Conservation (phyloP, 257 asterid species). For the Solanum medicagineum region DNA sequence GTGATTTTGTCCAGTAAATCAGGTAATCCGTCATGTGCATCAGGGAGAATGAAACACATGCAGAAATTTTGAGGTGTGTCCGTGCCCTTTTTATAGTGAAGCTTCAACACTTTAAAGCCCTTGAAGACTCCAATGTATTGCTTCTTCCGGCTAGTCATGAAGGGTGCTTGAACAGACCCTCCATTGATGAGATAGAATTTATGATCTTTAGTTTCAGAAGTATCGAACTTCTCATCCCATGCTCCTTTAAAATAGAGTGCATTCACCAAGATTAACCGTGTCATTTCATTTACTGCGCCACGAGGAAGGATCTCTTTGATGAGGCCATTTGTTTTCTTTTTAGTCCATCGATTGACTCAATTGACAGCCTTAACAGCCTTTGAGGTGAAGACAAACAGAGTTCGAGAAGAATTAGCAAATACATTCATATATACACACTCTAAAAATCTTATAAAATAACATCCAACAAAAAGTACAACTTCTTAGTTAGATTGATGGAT, state of each 20-base stretch:
- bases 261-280: conserved; percentile 18
- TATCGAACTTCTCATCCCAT: conserved; percentile 15
- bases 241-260: conserved; percentile 22
- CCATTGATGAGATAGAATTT: conserved; percentile 13
- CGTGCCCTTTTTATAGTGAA: conserved; percentile 11
- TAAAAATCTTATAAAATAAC: neutral
- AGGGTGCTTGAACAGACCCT: conserved; percentile 2
- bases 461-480: neutral
- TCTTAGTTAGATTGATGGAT: neutral
- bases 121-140: conserved; percentile 1
- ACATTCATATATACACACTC: neutral
- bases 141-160: conserved; percentile 18
- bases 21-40: conserved; percentile 18
- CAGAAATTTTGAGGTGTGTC: conserved; percentile 9
- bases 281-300: neutral
- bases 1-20: conserved; percentile 4
- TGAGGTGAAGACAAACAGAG: neutral
- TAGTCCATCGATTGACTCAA: conserved; percentile 18
- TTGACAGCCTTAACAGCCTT: conserved; percentile 12
- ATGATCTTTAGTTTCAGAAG: conserved; percentile 6
- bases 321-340: conserved; percentile 9
- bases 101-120: conserved; percentile 14
- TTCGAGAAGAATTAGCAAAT: neutral
- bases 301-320: conserved; percentile 19
- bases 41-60: conserved; percentile 22